Evolutionary conservation across 2,329 filamentous ascomycete species (phyloP), one percentile per base, ranked within the genome.

Genomic region (Helicocarpus griseus): DNA sequence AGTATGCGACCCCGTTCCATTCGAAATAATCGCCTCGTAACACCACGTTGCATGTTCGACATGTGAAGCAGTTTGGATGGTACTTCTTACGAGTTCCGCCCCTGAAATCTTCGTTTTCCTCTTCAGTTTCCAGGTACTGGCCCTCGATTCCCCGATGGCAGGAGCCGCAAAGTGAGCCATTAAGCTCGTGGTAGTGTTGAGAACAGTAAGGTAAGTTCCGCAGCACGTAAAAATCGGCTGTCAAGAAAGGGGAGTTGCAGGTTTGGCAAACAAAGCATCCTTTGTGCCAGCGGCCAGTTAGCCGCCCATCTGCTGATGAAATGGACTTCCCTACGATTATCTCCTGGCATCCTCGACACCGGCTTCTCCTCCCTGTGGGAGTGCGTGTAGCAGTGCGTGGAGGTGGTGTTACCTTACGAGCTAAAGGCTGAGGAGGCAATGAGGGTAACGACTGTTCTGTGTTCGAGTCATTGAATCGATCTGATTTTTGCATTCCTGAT

Each of bases 281-380:
- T 67, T 94, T 95, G 75, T 98, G 93, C 68, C 95, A 98, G 56
- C 89, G 85, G 8, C 93, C 93, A 0, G 88, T 95, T 22, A 98
- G 75, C 22, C 90, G 84, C 14, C 93, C 93, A 61, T 96, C 93
- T 0, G 89, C 89, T 13, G 89, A 95, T 31, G 91, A 95, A 53
- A 98, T 83, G 1, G 89, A 95, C 71, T 96, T 97, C 19, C 89
- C 91, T 41, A 82, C 80, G 60, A 98, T 97, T 5, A 78, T 73
- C 43, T 85, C 74, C 3, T 80, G 76, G 67, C 93, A 98, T 1
- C 87, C 87, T 62, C 89, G 87, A 73, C 93, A 98, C 56, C 81
- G 81, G 2, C 88, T 29, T 14, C 51, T 52, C 17, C 52, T 52
- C 19, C 51, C 17, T 43, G 46, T 52, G 1, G 29, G 17, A 21